Conservation (phyloP, 768 basidiomycete genomes). For the Mycena polygramma region DNA sequence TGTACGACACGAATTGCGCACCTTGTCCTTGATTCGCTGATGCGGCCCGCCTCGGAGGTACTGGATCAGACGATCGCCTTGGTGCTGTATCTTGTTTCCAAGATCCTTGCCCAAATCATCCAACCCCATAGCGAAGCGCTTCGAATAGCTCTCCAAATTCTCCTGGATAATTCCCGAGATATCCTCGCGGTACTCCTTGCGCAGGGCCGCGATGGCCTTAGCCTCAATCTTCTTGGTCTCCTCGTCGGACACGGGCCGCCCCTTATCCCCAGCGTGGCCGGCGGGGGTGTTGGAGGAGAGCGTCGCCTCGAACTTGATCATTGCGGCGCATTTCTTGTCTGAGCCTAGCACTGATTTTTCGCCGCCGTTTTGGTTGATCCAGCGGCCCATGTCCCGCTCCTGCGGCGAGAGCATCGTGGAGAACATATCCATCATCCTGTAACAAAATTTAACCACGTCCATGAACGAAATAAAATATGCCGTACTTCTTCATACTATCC, state of each 20-base stretch:
- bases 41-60: constrained; percentile 42
- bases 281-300: not conserved
- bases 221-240: constrained; percentile 7
- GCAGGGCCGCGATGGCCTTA: constrained; percentile 34
- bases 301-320: constrained; percentile 20
- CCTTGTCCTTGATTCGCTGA: constrained; percentile 42
- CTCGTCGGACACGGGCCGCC: constrained; percentile 4
- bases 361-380: constrained; percentile 42
- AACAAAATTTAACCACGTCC: not conserved
- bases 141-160: constrained; percentile 15
- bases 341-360: constrained; percentile 19
- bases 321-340: constrained; percentile 12
- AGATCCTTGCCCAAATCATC: constrained; percentile 42
- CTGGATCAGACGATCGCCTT: constrained; percentile 39
- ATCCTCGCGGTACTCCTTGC: constrained; percentile 35
- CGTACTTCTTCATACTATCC: constrained; percentile 16
- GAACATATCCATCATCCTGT: constrained; percentile 28
- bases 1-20: not conserved
- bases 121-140: constrained; percentile 35
- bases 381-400: constrained; percentile 21
- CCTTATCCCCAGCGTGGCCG: not conserved
- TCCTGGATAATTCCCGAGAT: constrained; percentile 21
- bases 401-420: constrained; percentile 23
- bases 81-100: constrained; percentile 34
- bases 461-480: not conserved